Evolutionary conservation across 2,329 filamentous ascomycete species (phyloP).

Genomic region (Dothideomycetes sp.): DNA sequence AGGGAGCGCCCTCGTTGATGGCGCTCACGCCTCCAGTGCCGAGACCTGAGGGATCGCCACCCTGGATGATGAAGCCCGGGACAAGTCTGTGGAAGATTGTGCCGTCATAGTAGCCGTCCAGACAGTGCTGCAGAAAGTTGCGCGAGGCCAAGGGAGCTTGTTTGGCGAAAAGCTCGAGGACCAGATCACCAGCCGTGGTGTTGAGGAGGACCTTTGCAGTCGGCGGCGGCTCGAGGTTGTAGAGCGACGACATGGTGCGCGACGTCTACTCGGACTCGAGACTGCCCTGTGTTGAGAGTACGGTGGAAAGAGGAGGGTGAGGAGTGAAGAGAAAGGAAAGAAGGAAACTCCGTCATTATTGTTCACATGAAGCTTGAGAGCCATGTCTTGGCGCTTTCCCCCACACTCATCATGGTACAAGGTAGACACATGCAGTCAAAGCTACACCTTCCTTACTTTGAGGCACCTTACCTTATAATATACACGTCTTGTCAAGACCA

Average conservation of each 20-base stretch:
- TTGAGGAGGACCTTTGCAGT: slow-evolving; percentile 86
- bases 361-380: slow-evolving; percentile 3
- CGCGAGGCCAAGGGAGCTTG: slow-evolving; percentile 84
- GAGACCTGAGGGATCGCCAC: slow-evolving; percentile 87
- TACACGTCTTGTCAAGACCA: no score
- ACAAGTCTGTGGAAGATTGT: slow-evolving; percentile 92
- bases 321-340: slow-evolving; percentile 1
- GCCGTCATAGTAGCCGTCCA: slow-evolving; percentile 90
- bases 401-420: no score
- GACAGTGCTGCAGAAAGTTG: slow-evolving; percentile 89
- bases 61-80: slow-evolving; percentile 85
- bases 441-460: no score
- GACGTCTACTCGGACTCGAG: no score
- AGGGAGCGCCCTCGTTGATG: slow-evolving; percentile 72
- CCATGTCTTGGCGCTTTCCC: not conserved
- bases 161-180: slow-evolving; percentile 88
- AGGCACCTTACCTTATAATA: no score
- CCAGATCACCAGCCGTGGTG: slow-evolving; percentile 80
- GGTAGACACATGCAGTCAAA: no score
- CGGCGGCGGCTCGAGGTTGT: slow-evolving; percentile 89
- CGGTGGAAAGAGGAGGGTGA: no score
- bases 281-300: not conserved
- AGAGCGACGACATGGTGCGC: slow-evolving; percentile 78
- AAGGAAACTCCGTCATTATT: not conserved
- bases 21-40: slow-evolving; percentile 87